Conservation (phyloP, 805 yeast species). For the Deakozyma indianensis region DNA sequence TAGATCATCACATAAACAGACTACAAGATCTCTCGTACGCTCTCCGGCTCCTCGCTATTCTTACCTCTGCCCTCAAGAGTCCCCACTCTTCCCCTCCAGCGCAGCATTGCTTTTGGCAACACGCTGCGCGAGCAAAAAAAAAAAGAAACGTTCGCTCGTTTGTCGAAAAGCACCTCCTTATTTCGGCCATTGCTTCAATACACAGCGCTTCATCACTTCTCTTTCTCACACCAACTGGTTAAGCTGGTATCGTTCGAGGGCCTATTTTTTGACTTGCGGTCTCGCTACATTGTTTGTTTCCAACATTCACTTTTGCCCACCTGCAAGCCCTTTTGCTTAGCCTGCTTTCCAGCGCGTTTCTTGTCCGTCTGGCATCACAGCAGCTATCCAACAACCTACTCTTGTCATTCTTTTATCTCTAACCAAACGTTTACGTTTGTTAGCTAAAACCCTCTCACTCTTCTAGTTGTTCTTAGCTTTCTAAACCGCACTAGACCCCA, state of each 20-base stretch:
- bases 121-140: no score
- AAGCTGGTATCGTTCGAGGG: background rate
- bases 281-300: background rate
- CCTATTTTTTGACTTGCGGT: background rate
- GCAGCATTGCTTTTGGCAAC: no score
- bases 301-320: background rate
- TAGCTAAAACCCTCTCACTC: no score
- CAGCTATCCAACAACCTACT: background rate
- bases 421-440: no score
- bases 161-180: background rate
- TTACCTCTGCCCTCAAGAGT: no score
- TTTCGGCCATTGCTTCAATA: background rate
- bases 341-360: no score
- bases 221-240: background rate
- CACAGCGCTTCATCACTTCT: background rate
- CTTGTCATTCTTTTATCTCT: background rate
- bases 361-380: no score
- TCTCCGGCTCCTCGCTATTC: no score
- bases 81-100: no score
- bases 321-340: no score
- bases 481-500: background rate
- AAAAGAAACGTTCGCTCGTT: background rate
- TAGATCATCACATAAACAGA: no score
- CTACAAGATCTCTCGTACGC: no score
- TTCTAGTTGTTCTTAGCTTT: background rate